These are phyloP conservation scores for Penicillium sp. DNA, from an alignment of 2,329 filamentous ascomycete species.

Conservation along the genomic window DNA sequence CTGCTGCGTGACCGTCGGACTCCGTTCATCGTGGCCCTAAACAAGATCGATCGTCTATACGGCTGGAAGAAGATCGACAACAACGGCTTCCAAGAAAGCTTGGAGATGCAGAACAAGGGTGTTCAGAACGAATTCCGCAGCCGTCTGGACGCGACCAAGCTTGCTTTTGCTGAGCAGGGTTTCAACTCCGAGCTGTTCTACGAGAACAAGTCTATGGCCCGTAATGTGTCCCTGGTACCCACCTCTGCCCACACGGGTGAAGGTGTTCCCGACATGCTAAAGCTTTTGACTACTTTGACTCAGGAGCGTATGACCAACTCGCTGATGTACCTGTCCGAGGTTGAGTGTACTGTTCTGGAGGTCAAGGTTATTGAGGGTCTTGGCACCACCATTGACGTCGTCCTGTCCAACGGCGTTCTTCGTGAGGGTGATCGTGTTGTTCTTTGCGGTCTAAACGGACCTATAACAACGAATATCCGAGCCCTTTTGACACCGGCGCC, in stretches of 20 bases:
- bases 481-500: slow-evolving; percentile 89
- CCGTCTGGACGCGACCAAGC: slow-evolving; percentile 83
- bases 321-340: slow-evolving; percentile 97
- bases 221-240: slow-evolving; percentile 90
- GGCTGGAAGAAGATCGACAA: slow-evolving; percentile 99
- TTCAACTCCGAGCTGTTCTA: slow-evolving; percentile 98
- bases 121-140: slow-evolving; percentile 94
- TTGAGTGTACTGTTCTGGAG: slow-evolving; percentile 95
- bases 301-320: slow-evolving; percentile 97
- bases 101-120: slow-evolving; percentile 84
- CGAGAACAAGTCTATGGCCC: slow-evolving; percentile 96
- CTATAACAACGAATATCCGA: slow-evolving; percentile 91
- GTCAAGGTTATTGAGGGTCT: slow-evolving; percentile 99
- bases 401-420: slow-evolving; percentile 92
- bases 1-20: slow-evolving; percentile 90
- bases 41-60: slow-evolving; percentile 99
- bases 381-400: slow-evolving; percentile 96
- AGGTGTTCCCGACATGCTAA: slow-evolving; percentile 98
- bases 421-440: slow-evolving; percentile 93
- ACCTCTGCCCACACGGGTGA: slow-evolving; percentile 98
- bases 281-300: slow-evolving; percentile 85
- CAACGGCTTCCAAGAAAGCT: slow-evolving; percentile 93
- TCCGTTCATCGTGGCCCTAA: slow-evolving; percentile 96
- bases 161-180: slow-evolving; percentile 91
- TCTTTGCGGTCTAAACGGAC: slow-evolving; percentile 92